phyloP scores from a whole-genome alignment of 2,329 filamentous ascomycete species.

The Fusarium sp. region DNA sequence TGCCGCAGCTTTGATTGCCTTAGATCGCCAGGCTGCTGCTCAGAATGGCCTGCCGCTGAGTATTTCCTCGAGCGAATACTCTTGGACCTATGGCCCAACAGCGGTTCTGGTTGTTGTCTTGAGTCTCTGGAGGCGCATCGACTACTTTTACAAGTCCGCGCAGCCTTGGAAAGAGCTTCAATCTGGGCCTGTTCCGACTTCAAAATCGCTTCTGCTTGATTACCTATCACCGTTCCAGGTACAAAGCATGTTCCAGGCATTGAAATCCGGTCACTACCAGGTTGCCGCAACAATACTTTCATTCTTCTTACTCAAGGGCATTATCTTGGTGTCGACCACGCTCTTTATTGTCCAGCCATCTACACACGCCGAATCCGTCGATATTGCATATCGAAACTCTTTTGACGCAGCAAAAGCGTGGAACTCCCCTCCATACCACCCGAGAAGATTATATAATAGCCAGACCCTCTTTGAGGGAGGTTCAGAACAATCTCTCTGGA shows the following conservation, averaged over 20 bases:
- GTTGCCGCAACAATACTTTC: neutral
- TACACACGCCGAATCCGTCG: neutral
- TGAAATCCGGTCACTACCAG: accelerated
- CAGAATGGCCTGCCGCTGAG: neutral
- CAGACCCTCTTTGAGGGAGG: neutral
- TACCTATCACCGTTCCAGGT: neutral
- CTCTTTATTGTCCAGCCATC: neutral
- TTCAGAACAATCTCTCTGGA: neutral
- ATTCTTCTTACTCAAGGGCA: neutral
- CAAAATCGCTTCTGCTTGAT: neutral
- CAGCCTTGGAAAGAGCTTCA: neutral
- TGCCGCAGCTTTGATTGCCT: accelerated
- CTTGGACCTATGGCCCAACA: neutral
- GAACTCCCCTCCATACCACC: neutral
- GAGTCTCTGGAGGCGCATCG: neutral
- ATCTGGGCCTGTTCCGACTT: accelerated
- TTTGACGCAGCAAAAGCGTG: neutral
- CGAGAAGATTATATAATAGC: neutral
- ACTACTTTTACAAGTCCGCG: neutral
- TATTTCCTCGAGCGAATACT: neutral
- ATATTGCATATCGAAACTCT: neutral
- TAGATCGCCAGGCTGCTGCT: neutral
- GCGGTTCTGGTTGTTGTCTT: neutral
- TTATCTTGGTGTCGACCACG: neutral
- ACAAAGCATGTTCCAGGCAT: accelerated